phyloP scores from a whole-genome alignment of 768 basidiomycete species.

The Lentinula sp. region DNA sequence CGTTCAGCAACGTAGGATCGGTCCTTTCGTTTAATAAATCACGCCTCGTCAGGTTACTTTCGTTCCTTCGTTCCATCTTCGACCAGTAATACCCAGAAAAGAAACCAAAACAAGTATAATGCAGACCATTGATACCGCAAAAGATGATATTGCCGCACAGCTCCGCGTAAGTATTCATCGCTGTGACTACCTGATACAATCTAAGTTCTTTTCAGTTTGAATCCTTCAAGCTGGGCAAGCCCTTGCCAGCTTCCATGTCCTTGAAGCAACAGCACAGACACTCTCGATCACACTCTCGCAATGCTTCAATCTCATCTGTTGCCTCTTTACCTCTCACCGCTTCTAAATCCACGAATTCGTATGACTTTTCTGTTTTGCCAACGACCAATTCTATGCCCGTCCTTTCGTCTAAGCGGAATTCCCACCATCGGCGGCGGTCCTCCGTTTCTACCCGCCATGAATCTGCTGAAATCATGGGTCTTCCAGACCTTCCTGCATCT shows the following conservation, averaged over 20 bases:
- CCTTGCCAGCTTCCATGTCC: constrained; percentile 27
- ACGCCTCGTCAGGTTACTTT: constrained; percentile 27
- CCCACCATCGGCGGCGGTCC: constrained; percentile 80
- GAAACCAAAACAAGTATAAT: constrained; percentile 12
- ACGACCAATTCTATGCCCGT: constrained; percentile 33
- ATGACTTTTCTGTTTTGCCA: constrained; percentile 21
- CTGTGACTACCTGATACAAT: neutral
- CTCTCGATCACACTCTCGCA: constrained; percentile 69
- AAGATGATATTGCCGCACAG: constrained; percentile 32
- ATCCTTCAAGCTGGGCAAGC: constrained; percentile 64
- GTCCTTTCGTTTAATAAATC: constrained; percentile 30
- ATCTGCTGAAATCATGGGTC: constrained; percentile 88
- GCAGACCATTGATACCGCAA: constrained; percentile 18
- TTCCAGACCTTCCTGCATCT: constrained; percentile 59
- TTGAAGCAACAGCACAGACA: constrained; percentile 41
- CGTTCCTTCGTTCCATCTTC: constrained; percentile 22
- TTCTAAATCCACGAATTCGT: constrained; percentile 27
- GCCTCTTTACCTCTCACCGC: constrained; percentile 36
- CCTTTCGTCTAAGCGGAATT: constrained; percentile 54
- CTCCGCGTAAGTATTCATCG: constrained; percentile 30
- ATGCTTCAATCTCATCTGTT: constrained; percentile 45
- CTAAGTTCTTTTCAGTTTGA: constrained; percentile 46
- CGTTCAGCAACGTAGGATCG: constrained; percentile 6
- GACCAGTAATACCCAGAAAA: constrained; percentile 5
- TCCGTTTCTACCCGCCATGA: constrained; percentile 88